A percentile compares a stretch with the other conserved stretches of the same genome.
These are phyloP conservation scores for Telfairia occidentalis DNA, from an alignment of 331 rosid species.

Conservation along the genomic window DNA sequence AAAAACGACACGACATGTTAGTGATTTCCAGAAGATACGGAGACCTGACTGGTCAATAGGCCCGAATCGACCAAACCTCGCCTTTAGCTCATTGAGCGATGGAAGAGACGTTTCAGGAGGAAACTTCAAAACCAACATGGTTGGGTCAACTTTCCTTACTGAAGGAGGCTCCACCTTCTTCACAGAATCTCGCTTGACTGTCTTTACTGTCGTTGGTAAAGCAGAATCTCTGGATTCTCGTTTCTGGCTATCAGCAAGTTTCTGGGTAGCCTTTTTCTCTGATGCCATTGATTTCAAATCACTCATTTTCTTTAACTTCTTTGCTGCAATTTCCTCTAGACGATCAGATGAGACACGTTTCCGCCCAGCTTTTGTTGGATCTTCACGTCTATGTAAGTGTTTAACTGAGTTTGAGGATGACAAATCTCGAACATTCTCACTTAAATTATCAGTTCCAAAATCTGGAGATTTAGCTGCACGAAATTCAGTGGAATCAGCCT, in stretches of 20 bases:
- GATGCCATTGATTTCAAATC: conserved; percentile 51
- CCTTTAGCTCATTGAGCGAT: conserved; percentile 84
- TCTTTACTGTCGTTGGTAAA: conserved; percentile 31
- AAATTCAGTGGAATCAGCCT: conserved; percentile 47
- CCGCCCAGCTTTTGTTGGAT: conserved; percentile 66
- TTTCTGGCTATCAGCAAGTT: conserved; percentile 40
- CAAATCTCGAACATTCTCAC: conserved; percentile 35
- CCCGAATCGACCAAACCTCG: conserved; percentile 93
- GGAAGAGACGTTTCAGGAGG: conserved; percentile 91
- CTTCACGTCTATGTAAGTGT: conserved; percentile 52
- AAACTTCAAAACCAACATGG: conserved; percentile 74
- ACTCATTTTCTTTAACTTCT: conserved; percentile 62
- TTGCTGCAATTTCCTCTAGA: conserved; percentile 83
- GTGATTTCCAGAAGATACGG: conserved; percentile 80
- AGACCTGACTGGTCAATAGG: conserved; percentile 81
- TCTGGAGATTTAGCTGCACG: conserved; percentile 29
- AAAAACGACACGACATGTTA: conserved; percentile 81
- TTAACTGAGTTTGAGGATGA: conserved; percentile 42
- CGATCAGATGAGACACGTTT: conserved; percentile 81
- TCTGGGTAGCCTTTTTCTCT: conserved; percentile 50
- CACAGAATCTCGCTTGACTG: conserved; percentile 27
- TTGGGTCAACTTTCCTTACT: conserved; percentile 55
- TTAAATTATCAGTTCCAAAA: conserved; percentile 24
- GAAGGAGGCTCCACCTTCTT: conserved; percentile 40
- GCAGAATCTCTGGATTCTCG: conserved; percentile 56